These are phyloP conservation scores for Candida boidinii DNA, from an alignment of 805 yeast genomes.

Conservation along the genomic window DNA sequence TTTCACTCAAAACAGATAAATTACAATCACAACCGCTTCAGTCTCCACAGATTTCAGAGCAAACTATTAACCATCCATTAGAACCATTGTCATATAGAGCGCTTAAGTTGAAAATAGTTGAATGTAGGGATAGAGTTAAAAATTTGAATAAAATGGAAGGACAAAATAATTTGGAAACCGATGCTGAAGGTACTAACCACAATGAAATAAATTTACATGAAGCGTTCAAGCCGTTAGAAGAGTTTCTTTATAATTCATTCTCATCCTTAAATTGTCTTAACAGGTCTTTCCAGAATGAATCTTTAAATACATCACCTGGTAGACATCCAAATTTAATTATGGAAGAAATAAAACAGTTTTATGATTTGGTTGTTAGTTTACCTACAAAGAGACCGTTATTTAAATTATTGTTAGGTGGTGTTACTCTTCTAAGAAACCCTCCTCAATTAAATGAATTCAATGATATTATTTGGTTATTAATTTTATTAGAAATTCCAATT, in stretches of 20 bases:
- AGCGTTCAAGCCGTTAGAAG: conserved; percentile 42
- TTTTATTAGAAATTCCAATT: conserved; percentile 63
- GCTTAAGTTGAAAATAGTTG: no score
- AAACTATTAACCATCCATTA: no score
- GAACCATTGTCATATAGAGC: no score
- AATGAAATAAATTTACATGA: conserved; percentile 7
- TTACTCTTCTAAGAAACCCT: conserved; percentile 45
- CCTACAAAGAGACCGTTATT: conserved; percentile 58
- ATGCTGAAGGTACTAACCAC: neutral
- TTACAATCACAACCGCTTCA: no score
- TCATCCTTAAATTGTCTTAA: conserved; percentile 39
- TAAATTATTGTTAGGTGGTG: conserved; percentile 42
- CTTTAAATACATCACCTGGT: conserved; percentile 16
- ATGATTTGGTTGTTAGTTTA: conserved; percentile 34
- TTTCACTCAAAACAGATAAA: no score
- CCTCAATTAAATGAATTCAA: conserved; percentile 27
- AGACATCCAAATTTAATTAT: conserved; percentile 42
- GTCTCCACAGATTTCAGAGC: no score
- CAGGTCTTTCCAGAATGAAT: conserved; percentile 53
- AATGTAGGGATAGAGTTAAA: no score
- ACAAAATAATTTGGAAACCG: neutral
- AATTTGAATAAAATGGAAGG: neutral
- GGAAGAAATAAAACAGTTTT: conserved; percentile 37
- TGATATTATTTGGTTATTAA: conserved; percentile 49
- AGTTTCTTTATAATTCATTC: conserved; percentile 37